A percentile compares a stretch with the other conserved stretches of the same genome.
phyloP scores from a whole-genome alignment of 441 rosid genomes.

The Viola pubescens region DNA sequence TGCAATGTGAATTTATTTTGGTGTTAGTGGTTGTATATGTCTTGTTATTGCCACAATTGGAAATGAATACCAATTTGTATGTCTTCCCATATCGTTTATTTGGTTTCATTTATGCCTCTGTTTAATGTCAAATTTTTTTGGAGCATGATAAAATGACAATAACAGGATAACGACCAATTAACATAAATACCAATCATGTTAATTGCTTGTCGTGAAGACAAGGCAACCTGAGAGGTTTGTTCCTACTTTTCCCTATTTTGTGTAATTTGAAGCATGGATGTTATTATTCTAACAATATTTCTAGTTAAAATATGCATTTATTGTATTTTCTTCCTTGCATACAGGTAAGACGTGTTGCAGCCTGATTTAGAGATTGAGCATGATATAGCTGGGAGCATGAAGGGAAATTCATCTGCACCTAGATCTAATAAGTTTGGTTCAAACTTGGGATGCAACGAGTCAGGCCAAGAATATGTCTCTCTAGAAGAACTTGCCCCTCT shows the following conservation, averaged over 20 bases:
- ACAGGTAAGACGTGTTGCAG: slow-evolving; percentile 44
- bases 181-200: no score
- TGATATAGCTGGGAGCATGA: slow-evolving; percentile 31
- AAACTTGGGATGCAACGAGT: slow-evolving; percentile 28
- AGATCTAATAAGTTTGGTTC: slow-evolving; percentile 32
- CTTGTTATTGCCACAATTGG: no score
- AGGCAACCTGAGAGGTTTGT: slow-evolving; percentile 63
- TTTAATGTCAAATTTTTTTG: no score
- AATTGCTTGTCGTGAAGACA: no score
- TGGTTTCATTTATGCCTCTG: no score
- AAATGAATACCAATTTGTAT: no score
- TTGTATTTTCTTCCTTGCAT: slow-evolving; percentile 16
- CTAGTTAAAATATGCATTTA: slow-evolving; percentile 5
- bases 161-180: no score
- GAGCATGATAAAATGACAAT: no score
- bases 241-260: slow-evolving; percentile 2
- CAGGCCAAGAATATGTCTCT: slow-evolving; percentile 61
- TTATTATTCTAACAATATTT: slow-evolving; percentile 10
- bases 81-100: no score
- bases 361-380: slow-evolving; percentile 32
- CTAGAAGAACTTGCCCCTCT: slow-evolving; percentile 91
- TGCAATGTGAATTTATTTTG: no score
- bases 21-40: no score
- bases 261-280: neutral
- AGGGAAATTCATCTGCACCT: slow-evolving; percentile 32